Percentiles rank a stretch among this genome's conserved stretches.
Evolutionary conservation across 176 grass and related monocot species (phyloP).

Genomic region (Triticum monococcum): DNA sequence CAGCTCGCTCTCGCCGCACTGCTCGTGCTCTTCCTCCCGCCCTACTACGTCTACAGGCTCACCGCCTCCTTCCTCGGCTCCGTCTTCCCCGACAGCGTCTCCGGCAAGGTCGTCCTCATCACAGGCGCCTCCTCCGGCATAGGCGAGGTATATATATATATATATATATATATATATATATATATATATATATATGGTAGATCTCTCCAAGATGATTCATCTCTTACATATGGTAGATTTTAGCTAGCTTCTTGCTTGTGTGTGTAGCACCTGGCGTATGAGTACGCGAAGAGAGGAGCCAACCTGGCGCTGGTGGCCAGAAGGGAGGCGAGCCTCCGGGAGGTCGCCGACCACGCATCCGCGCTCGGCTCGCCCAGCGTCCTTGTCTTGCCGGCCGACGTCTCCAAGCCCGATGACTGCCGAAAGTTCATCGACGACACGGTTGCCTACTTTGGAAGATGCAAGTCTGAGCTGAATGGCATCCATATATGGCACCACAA

Average conservation of each 20-base stretch:
- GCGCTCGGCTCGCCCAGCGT: slow-evolving; percentile 61
- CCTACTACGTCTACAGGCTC: slow-evolving; percentile 54
- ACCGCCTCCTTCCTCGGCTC: slow-evolving; percentile 48
- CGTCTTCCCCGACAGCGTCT: slow-evolving; percentile 48
- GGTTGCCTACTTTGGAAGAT: slow-evolving; percentile 44
- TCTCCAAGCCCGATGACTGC: slow-evolving; percentile 54
- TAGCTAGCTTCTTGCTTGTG: no score
- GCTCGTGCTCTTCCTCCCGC: slow-evolving; percentile 29
- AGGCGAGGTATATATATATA: slow-evolving; percentile 40
- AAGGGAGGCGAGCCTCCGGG: slow-evolving; percentile 63
- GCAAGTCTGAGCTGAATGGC: slow-evolving; percentile 17
- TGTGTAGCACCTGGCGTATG: slow-evolving; percentile 24
- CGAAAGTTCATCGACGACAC: slow-evolving; percentile 50
- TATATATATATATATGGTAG: no score
- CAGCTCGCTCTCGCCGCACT: slow-evolving; percentile 16
- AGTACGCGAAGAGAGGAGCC: slow-evolving; percentile 45
- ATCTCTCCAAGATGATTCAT: not conserved
- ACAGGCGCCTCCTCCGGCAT: slow-evolving; percentile 84
- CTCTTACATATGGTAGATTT: not conserved
- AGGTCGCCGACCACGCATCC: slow-evolving; percentile 47
- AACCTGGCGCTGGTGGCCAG: slow-evolving; percentile 70
- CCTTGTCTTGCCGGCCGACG: slow-evolving; percentile 59
- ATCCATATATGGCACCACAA: not conserved
- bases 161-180: no score
- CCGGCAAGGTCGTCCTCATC: slow-evolving; percentile 72